Conservation (phyloP, 306 rosid species). For the Gastrolobium villosum region DNA sequence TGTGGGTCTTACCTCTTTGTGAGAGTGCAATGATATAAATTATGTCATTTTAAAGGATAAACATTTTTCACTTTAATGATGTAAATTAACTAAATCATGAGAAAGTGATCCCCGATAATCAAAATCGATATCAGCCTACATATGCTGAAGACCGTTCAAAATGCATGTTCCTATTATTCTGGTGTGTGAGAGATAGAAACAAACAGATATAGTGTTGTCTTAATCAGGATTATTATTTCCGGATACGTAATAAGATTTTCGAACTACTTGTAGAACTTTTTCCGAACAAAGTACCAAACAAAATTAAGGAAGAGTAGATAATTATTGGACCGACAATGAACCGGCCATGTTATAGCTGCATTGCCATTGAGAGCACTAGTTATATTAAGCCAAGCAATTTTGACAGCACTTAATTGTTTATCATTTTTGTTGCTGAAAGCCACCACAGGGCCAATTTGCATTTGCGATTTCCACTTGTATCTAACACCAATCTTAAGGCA, state of each 20-base stretch:
- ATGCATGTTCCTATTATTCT: neutral
- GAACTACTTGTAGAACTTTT: neutral
- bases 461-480: neutral
- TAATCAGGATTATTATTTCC: conserved; percentile 8
- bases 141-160: neutral
- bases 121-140: neutral
- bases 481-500: neutral
- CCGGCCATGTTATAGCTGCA: conserved; percentile 16
- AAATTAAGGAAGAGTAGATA: neutral
- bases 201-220: conserved; percentile 8
- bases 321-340: conserved; percentile 24
- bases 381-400: neutral
- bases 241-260: neutral
- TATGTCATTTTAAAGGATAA: too few relatives aligned
- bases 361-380: neutral
- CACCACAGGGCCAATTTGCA: conserved; percentile 34
- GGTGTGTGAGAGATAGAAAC: neutral
- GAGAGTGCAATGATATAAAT: too few relatives aligned
- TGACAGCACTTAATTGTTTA: conserved; percentile 17
- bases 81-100: too few relatives aligned
- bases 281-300: neutral
- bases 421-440: conserved; percentile 15
- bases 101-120: neutral
- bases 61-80: too few relatives aligned
- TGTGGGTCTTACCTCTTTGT: too few relatives aligned